Percentiles rank a stretch among this genome's conserved stretches.
Conservation (phyloP, 257 asterid genomes). For the Fraxinus cuspidata region DNA sequence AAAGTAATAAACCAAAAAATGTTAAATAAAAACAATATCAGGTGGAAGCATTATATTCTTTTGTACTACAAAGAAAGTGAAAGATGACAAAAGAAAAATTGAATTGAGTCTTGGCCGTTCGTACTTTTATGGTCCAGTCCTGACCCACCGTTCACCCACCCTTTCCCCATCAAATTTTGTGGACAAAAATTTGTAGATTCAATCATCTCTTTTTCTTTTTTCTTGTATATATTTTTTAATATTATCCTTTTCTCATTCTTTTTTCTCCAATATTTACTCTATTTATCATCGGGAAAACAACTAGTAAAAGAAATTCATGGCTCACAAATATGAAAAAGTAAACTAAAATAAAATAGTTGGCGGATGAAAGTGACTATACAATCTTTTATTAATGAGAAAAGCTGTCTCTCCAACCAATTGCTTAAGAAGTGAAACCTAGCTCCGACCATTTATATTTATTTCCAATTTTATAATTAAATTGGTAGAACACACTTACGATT, state of each 20-base stretch:
- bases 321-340: no score
- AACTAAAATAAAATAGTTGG: no score
- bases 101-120: background rate
- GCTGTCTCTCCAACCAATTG: no score
- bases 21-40: no score
- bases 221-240: no score
- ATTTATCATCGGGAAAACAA: no score
- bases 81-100: background rate
- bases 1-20: background rate
- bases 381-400: no score
- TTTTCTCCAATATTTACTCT: no score
- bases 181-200: background rate
- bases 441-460: background rate
- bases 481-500: background rate
- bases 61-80: background rate
- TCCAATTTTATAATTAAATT: no score
- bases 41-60: background rate
- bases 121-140: background rate
- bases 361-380: no score
- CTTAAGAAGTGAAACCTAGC: background rate
- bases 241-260: no score
- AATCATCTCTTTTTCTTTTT: background rate
- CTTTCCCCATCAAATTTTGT: background rate
- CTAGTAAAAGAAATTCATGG: no score
- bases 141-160: background rate